Evolutionary conservation across 1,284 basidiomycete species (phyloP).

Genomic region (Xanthoconium separans): DNA sequence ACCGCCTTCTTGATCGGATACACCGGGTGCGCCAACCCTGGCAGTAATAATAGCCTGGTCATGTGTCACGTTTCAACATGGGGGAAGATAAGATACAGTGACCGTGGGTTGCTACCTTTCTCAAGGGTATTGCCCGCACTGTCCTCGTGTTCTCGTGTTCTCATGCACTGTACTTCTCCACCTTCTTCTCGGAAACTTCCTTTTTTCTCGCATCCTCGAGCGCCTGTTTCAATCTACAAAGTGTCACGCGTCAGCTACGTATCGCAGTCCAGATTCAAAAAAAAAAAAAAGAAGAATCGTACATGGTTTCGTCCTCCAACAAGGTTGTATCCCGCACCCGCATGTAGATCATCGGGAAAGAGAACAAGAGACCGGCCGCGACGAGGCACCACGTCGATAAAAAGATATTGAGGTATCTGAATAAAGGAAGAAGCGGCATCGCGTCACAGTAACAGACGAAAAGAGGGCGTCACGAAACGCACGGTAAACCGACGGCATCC

Average conservation of each 20-base stretch:
- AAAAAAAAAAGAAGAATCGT: no score
- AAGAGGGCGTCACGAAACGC: not conserved
- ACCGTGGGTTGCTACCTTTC: no score
- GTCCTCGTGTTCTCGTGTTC: no score
- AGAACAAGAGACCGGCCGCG: slow-evolving; percentile 29
- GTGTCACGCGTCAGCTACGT: not conserved
- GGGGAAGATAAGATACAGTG: not conserved
- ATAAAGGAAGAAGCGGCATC: no score
- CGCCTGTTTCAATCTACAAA: not conserved
- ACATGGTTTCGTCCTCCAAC: not conserved
- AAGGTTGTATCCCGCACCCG: slow-evolving; percentile 32
- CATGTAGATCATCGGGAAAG: slow-evolving; percentile 34
- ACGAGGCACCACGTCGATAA: slow-evolving; percentile 30
- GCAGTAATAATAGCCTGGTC: not conserved
- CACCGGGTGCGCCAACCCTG: not conserved
- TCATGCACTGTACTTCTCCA: not conserved
- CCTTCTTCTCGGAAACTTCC: not conserved
- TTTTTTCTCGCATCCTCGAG: not conserved
- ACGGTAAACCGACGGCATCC: slow-evolving; percentile 31
- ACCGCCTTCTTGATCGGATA: no score
- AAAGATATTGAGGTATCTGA: no score
- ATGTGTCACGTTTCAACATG: not conserved
- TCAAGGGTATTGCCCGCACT: no score
- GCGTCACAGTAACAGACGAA: not conserved
- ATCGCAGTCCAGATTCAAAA: not conserved